Evolutionary conservation across 164 flowering plant species (phyloP).

Genomic region (Vitis rupestris): DNA sequence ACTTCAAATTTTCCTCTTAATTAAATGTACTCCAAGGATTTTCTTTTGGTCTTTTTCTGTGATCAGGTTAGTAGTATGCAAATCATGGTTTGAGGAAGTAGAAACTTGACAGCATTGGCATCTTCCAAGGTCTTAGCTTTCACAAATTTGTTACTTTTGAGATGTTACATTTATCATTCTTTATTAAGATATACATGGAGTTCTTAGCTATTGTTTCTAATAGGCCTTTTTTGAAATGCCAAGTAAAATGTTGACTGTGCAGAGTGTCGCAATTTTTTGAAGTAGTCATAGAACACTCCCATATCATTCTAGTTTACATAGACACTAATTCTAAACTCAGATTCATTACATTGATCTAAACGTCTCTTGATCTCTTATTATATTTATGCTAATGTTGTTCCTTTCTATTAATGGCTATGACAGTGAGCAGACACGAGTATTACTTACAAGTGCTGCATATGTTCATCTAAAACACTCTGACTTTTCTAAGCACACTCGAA

Average conservation of each 20-base stretch:
- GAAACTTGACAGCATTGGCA: background rate
- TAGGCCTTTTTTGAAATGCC: too few relatives aligned
- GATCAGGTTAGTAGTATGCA: background rate
- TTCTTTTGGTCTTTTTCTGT: background rate
- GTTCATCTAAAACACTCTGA: conserved; percentile 61
- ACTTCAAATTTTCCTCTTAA: background rate
- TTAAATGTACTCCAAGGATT: background rate
- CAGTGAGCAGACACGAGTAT: conserved; percentile 59
- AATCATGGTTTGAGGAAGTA: background rate
- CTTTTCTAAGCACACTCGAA: conserved; percentile 59
- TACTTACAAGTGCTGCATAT: conserved; percentile 66
- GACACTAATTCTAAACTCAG: too few relatives aligned
- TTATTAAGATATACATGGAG: too few relatives aligned
- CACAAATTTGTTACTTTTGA: too few relatives aligned
- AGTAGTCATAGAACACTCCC: too few relatives aligned
- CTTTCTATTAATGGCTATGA: conserved; percentile 3
- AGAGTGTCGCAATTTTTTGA: background rate
- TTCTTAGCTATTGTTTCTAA: too few relatives aligned
- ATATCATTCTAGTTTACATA: too few relatives aligned
- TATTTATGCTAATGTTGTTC: background rate
- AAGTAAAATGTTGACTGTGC: too few relatives aligned
- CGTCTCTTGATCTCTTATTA: background rate
- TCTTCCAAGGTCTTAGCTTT: background rate
- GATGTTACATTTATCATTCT: too few relatives aligned
- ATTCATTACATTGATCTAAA: background rate